Conservation (phyloP, 129 eudicot species). For the Cynara cardunculus region DNA sequence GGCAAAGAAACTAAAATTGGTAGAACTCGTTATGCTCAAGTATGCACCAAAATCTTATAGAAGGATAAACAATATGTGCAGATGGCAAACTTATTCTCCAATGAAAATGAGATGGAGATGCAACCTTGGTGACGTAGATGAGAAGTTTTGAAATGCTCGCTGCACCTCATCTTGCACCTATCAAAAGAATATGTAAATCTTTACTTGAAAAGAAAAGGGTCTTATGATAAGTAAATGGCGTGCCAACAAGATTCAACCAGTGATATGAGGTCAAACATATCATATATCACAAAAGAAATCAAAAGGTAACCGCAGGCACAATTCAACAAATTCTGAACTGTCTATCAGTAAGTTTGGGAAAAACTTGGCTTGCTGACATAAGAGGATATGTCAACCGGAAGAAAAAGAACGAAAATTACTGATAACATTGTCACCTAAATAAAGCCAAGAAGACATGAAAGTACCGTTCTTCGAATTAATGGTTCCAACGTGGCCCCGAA, state of each 20-base stretch:
- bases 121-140: conserved; percentile 46
- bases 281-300: background rate
- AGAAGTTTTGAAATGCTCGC: conserved; percentile 24
- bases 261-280: background rate
- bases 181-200: conserved; percentile 11
- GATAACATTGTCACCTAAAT: background rate
- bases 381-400: background rate
- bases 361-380: background rate
- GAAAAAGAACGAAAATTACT: background rate
- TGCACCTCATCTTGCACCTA: conserved; percentile 72
- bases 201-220: conserved; percentile 1
- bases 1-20: background rate
- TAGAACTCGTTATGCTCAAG: background rate
- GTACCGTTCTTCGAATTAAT: conserved; percentile 49
- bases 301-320: background rate
- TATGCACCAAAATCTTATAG: background rate
- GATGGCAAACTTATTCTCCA: background rate
- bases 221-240: background rate
- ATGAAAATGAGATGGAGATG: conserved; percentile 2
- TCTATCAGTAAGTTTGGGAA: background rate
- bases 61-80: background rate
- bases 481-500: conserved; percentile 48
- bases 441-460: conserved; percentile 11
- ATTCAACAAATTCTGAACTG: background rate
- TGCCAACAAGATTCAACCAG: background rate